These are phyloP conservation scores for Auxenochlorella pyrenoidosa DNA, from an alignment of 139 green algal species.

Conservation along the genomic window DNA sequence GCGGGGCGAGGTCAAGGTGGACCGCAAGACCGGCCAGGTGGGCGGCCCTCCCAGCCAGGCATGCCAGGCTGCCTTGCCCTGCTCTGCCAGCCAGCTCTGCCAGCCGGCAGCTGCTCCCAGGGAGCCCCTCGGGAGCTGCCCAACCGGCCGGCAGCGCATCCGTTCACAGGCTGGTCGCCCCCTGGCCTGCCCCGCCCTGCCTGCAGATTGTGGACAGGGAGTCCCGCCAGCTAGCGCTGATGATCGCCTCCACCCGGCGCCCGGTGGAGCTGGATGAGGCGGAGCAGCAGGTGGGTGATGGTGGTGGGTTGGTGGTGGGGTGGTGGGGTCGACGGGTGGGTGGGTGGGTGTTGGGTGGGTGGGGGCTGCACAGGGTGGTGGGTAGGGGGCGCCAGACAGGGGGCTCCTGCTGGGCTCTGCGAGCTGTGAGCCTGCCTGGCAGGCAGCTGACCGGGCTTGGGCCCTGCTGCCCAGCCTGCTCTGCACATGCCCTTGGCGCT, in stretches of 20 bases:
- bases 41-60: neutral
- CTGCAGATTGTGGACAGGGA: neutral
- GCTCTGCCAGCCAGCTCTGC: no score
- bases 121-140: no score
- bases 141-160: no score
- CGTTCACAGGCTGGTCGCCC: no score
- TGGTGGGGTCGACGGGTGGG: neutral
- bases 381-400: no score
- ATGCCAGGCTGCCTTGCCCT: no score
- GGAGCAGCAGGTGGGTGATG: constrained; percentile 19
- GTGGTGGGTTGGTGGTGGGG: neutral
- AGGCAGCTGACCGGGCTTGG: no score
- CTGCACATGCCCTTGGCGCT: neutral
- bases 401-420: neutral
- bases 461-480: neutral
- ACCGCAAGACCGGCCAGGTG: constrained; percentile 1
- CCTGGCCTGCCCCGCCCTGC: no score
- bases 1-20: constrained; percentile 3
- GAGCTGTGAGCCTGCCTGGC: no score
- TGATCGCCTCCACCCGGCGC: constrained; percentile 34
- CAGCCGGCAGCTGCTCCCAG: no score
- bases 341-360: no score
- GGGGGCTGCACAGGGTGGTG: no score
- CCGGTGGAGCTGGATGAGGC: constrained; percentile 42
- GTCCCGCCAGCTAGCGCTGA: constrained; percentile 18